Evolutionary conservation across 2,329 filamentous ascomycete genomes (phyloP).

Genomic region (Beauveria sp.): DNA sequence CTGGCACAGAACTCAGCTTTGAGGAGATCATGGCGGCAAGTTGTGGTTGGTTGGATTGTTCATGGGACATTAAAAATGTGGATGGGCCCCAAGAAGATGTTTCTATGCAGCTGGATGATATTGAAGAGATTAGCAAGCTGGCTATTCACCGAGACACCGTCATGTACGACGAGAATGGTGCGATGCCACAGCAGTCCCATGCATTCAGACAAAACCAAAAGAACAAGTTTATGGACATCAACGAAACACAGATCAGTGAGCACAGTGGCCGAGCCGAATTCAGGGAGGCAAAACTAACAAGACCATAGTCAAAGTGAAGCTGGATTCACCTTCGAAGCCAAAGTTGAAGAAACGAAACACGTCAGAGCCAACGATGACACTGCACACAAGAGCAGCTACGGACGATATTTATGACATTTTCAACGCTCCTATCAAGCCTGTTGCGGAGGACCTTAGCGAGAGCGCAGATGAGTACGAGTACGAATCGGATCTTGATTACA

Average conservation of each 20-base stretch:
- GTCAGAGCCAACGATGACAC: conserved; percentile 91
- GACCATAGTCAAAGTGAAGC: conserved; percentile 73
- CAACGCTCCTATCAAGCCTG: conserved; percentile 59
- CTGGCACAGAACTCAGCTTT: conserved; percentile 73
- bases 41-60: conserved; percentile 58
- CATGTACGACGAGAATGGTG: conserved; percentile 53
- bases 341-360: conserved; percentile 73
- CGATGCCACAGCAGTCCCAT: conserved; percentile 34
- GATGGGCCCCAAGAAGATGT: conserved; percentile 23
- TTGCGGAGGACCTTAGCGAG: conserved; percentile 26
- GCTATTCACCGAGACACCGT: conserved; percentile 22
- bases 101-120: conserved; percentile 21
- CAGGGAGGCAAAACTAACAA: conserved; percentile 20
- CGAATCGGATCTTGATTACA: conserved; percentile 69
- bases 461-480: conserved; percentile 59
- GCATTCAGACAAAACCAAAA: conserved; percentile 49
- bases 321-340: conserved; percentile 79
- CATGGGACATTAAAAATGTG: conserved; percentile 43
- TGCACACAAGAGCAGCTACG: conserved; percentile 89
- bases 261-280: conserved; percentile 12
- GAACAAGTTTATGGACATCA: conserved; percentile 76
- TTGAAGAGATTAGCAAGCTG: conserved; percentile 24
- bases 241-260: conserved; percentile 88
- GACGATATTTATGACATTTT: conserved; percentile 98
- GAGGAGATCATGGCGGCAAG: conserved; percentile 80